These are phyloP conservation scores for Euptelea pleiosperma DNA, from an alignment of 164 flowering plant species.

Conservation along the genomic window DNA sequence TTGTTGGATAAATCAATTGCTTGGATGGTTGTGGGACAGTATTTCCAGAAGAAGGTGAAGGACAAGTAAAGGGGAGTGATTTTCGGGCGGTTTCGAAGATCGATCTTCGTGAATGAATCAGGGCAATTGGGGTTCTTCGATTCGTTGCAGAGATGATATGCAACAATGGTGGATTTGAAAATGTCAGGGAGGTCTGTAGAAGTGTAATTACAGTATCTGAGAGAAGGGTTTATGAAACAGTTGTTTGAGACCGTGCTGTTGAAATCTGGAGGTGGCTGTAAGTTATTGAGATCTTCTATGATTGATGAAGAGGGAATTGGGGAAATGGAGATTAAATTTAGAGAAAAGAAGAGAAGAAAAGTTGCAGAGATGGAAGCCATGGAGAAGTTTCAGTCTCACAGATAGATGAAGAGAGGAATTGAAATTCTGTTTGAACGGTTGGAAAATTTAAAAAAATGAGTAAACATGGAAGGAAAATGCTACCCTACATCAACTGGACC, in stretches of 20 bases:
- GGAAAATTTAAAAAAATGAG: too few species aligned
- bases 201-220: constrained; percentile 46
- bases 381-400: constrained; percentile 8
- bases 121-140: constrained; percentile 52
- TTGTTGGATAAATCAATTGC: constrained; percentile 46
- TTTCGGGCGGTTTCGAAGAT: constrained; percentile 40
- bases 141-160: constrained; percentile 51
- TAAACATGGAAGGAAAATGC: too few species aligned
- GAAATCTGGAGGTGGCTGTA: constrained; percentile 50
- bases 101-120: constrained; percentile 43
- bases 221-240: constrained; percentile 44
- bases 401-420: too few species aligned
- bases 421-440: too few species aligned
- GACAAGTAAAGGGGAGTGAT: constrained; percentile 55
- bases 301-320: constrained; percentile 31
- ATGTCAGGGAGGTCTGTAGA: constrained; percentile 41
- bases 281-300: constrained; percentile 50
- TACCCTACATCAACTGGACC: too few species aligned
- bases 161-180: constrained; percentile 55
- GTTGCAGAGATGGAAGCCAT: constrained; percentile 33
- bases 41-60: constrained; percentile 64
- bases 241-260: constrained; percentile 38
- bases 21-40: constrained; percentile 47
- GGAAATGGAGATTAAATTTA: constrained; percentile 7
- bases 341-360: constrained; percentile 10